Evolutionary conservation across 495 filamentous ascomycete species (phyloP).

Genomic region (Annulohypoxylon bovei): DNA sequence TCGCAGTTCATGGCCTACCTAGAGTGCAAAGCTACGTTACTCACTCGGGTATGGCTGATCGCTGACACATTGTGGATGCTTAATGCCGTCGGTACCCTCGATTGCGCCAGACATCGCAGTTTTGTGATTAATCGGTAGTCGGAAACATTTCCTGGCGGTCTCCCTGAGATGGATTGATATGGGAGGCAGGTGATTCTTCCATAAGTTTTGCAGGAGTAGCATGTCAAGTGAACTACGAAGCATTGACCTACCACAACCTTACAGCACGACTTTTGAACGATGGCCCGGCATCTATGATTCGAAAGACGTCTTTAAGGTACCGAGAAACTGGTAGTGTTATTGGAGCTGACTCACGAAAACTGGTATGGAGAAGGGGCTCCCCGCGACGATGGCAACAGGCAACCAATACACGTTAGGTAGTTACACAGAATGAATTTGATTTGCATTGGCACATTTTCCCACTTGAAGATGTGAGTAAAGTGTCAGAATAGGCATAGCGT

Average conservation of each 20-base stretch:
- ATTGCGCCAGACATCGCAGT: not conserved
- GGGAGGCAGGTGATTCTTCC: not conserved
- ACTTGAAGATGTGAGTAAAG: not conserved
- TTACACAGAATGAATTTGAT: conserved; percentile 44
- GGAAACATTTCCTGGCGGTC: not conserved
- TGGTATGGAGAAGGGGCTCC: conserved; percentile 18
- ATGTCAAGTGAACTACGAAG: not conserved
- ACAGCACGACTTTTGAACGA: conserved; percentile 13
- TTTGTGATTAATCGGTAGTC: not conserved
- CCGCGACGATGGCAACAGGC: conserved; percentile 35
- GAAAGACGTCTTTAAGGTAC: not conserved
- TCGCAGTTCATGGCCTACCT: not conserved
- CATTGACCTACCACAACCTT: not conserved
- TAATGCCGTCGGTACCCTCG: not conserved
- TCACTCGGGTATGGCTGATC: not conserved
- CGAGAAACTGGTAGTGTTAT: conserved; percentile 5
- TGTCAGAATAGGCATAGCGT: not conserved
- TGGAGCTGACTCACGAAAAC: conserved; percentile 1
- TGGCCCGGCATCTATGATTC: not conserved
- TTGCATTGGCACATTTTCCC: conserved; percentile 11
- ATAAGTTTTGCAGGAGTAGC: conserved; percentile 1
- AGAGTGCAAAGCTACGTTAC: not conserved
- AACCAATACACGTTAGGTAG: conserved; percentile 49
- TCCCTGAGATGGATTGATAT: not conserved
- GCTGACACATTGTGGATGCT: not conserved